Base-by-base conservation (phyloP, 768 basidiomycete species). In the Stropharia rugosoannulata region DNA sequence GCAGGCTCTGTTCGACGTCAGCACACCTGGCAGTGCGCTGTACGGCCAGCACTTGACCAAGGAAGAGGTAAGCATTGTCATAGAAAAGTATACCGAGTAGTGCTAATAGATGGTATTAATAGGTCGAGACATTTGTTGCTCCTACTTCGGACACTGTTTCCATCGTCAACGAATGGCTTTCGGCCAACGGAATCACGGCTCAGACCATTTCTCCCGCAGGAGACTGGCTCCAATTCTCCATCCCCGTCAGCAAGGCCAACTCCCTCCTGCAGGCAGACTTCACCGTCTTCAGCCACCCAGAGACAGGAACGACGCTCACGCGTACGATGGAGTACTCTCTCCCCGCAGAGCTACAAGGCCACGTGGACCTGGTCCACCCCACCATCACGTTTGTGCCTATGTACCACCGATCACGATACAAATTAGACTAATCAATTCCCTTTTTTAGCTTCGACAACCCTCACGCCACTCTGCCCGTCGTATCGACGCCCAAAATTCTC, bases 21-120 rank as follows among this genome's bases (percentile, higher is more conserved):
- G 80, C 10, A 73, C 80, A 48, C 80, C 81, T 3, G 72, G 74
- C n/a, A 80, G 78, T 3, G 68, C 69, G 3, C 66, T 66, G 57
- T 83, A 81, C 58, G 78, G 80, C 18, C 65, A 76, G 51, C 81
- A 82, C 58, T 77, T 78, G 78, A 70, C 77, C 18, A 66, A 79
- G 40, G 62, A 71, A 19, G 61, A 72, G 25, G 79, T 78, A 56
- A 40, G 35, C 16, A 38, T 29, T 16, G n/a, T 4, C 18, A 16
- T 3, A 6, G 8, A 42, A 10, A 3, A 4, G 15, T 35, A 36
- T 45, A 36, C n/a, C 36, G 37, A 40, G 11, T 16, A 12, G n/a
- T 46, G 3, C 8, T 12, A 32, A n/a, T 32, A 39, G 19, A 37
- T 22, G 1, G 35, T 45, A 49, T 8, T 41, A 18, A 16, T 29